Evolutionary conservation across 1,284 basidiomycete species (phyloP), one percentile per base, ranked within the genome.

Genomic region (Takashimella koratensis): DNA sequence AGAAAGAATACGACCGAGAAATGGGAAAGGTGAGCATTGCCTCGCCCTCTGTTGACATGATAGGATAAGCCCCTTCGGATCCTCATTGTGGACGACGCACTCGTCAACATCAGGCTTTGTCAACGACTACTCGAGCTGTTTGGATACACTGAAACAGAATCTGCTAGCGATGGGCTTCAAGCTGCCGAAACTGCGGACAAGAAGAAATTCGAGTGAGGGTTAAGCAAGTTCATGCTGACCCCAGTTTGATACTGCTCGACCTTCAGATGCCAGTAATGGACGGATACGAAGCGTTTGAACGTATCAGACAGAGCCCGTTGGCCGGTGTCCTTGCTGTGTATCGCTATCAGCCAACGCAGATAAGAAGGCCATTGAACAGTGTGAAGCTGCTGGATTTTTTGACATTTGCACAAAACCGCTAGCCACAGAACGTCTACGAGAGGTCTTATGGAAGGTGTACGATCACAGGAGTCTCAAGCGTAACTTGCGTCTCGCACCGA

Each of bases 331-430:
- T 4, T 60, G 58, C 23, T 62, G 70, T 2, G 71, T 72, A 2
- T 72, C 72, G 0, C 51, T 76, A n/a, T 72, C 70, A 3, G 74
- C 74, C 6, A 74, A 76, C 47, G 67, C 68, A 3, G 68, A 73
- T 46, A 56, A 63, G 47, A 36, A 36, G 16, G 30, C 16, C 10
- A 8, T 36, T 36, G 16, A 36, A 8, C 8, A 36, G 30, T 16
- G 30, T 16, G 8, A 8, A 8, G 30, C 30, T 16, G 30, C 30
- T 36, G 30, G 30, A 36, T 36, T 16, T 36, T 36, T 36, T 36
- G 16, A 36, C 30, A 36, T 36, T 36, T 36, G 30, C 16, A 36
- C 30, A 36, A 36, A 36, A 16, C 16, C 8, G 8, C 8, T 36
- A 8, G 10, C 10, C 8, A 36, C 16, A 36, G 30, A 36, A 36